These are phyloP conservation scores for Skeletonema potamos DNA, from an alignment of 108 stramenopile genomes.

Conservation along the genomic window DNA sequence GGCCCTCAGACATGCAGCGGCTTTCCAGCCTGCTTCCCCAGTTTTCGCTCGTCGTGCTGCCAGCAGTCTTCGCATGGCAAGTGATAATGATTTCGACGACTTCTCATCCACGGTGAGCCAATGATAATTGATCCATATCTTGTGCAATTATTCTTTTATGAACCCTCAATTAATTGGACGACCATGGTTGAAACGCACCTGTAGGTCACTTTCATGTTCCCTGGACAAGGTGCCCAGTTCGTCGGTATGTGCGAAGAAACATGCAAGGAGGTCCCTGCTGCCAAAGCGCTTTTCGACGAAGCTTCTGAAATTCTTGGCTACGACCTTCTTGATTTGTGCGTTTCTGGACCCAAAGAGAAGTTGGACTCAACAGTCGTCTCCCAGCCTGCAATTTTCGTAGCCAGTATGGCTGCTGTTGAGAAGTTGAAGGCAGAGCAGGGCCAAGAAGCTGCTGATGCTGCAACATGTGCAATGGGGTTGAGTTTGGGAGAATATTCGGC, in stretches of 20 bases:
- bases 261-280: slow-evolving; percentile 84
- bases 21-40: slow-evolving; percentile 59
- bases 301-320: slow-evolving; percentile 96
- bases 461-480: slow-evolving; percentile 95
- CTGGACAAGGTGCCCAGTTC: slow-evolving; percentile 93
- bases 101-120: slow-evolving; percentile 72
- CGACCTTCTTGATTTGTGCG: slow-evolving; percentile 91
- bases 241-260: slow-evolving; percentile 90
- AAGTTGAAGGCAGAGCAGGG: slow-evolving; percentile 88
- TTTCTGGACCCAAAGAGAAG: slow-evolving; percentile 92
- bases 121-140: slow-evolving; percentile 1
- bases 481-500: slow-evolving; percentile 97
- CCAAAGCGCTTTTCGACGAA: slow-evolving; percentile 93
- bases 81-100: slow-evolving; percentile 87
- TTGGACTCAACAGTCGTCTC: slow-evolving; percentile 95
- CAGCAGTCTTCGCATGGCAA: slow-evolving; percentile 33
- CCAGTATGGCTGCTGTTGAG: slow-evolving; percentile 97
- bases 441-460: slow-evolving; percentile 87
- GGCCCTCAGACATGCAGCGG: slow-evolving; percentile 42
- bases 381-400: slow-evolving; percentile 98
- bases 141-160: neutral
- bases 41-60: slow-evolving; percentile 45
- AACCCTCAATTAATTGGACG: neutral
- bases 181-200: neutral
- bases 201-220: slow-evolving; percentile 92